phyloP scores from a whole-genome alignment of 176 grass and related monocot genomes.

The Triticum urartu region DNA sequence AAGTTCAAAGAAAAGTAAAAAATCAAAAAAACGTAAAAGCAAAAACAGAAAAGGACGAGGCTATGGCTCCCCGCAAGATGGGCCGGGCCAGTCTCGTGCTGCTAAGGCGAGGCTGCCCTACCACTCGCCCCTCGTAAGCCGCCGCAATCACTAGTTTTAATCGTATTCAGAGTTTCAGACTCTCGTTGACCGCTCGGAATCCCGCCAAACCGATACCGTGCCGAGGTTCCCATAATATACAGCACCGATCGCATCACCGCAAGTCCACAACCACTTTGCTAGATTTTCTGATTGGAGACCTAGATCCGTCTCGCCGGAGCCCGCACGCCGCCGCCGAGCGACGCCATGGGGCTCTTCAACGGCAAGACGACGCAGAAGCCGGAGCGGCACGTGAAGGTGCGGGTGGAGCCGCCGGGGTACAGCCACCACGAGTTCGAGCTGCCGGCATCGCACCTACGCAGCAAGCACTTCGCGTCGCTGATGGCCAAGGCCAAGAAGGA shows the following conservation, averaged over 20 bases:
- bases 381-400: background rate
- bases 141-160: too few species aligned
- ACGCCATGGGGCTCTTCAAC: background rate
- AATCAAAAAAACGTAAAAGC: too few species aligned
- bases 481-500: background rate
- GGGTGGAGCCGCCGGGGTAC: background rate
- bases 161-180: background rate
- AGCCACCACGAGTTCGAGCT: background rate
- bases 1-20: too few species aligned
- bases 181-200: background rate
- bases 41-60: too few species aligned
- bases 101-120: too few species aligned
- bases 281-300: background rate
- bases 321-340: background rate
- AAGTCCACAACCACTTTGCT: background rate
- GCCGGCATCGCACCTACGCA: background rate
- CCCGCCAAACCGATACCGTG: background rate
- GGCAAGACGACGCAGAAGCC: background rate
- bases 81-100: too few species aligned
- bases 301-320: too few species aligned
- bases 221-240: background rate
- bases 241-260: background rate
- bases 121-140: too few species aligned
- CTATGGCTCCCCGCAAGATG: too few species aligned
- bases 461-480: conserved; percentile 8